A percentile compares a stretch with the other conserved stretches of the same genome.
These are phyloP conservation scores for Furcasterigmium sp. DNA, from an alignment of 2,329 filamentous ascomycete species.

Conservation along the genomic window DNA sequence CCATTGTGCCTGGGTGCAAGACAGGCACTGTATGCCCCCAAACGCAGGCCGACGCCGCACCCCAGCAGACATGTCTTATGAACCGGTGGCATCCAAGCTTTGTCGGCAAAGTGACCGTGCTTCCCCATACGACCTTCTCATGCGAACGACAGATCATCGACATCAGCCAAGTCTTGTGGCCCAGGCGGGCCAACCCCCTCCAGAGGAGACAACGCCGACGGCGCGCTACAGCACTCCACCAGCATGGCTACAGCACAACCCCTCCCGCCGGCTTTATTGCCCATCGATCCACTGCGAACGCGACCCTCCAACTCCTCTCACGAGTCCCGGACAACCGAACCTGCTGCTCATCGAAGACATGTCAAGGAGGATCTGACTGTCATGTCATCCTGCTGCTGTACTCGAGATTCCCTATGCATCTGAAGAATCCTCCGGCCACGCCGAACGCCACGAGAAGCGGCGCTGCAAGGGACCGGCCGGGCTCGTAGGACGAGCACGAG, in stretches of 20 bases:
- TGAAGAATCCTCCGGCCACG: constrained; percentile 3
- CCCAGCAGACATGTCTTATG: background rate
- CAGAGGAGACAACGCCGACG: background rate
- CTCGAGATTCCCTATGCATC: background rate
- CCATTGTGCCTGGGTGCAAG: too few species aligned
- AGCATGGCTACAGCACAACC: background rate
- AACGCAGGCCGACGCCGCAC: too few species aligned
- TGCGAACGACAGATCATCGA: background rate
- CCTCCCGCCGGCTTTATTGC: background rate
- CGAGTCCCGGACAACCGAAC: background rate
- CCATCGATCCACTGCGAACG: background rate
- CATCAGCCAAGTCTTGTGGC: too few species aligned
- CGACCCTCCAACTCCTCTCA: background rate
- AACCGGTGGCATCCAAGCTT: background rate
- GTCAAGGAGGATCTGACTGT: background rate
- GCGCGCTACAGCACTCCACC: background rate
- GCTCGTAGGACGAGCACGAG: too few species aligned
- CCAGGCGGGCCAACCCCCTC: background rate
- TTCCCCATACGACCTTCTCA: background rate
- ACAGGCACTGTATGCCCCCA: too few species aligned
- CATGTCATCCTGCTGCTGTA: background rate
- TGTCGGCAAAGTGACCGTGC: background rate
- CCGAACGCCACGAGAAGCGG: background rate
- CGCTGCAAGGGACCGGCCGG: constrained; percentile 2
- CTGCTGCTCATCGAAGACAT: too few species aligned